Conservation (phyloP, 192 early-diverging fungal genomes). For the Coemansia sp. region DNA sequence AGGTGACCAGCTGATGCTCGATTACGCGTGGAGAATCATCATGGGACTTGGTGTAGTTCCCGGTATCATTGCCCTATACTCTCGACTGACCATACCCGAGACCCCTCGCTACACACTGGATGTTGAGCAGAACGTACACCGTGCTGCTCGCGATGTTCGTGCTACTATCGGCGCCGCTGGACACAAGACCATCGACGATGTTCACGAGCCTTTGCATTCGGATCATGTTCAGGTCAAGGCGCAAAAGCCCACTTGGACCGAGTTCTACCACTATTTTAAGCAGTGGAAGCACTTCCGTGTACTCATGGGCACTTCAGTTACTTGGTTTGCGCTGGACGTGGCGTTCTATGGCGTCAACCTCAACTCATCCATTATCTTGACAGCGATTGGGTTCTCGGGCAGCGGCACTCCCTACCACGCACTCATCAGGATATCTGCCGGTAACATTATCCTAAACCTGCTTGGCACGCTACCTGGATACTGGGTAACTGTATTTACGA, state of each 20-base stretch:
- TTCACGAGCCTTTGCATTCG: constrained; percentile 46
- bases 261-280: constrained; percentile 71
- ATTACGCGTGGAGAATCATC: constrained; percentile 86
- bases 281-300: constrained; percentile 77
- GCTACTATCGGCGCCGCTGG: constrained; percentile 12
- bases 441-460: constrained; percentile 85
- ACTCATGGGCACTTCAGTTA: constrained; percentile 68
- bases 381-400: constrained; percentile 63
- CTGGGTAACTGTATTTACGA: constrained; percentile 87
- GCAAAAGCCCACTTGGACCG: constrained; percentile 44
- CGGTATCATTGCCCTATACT: constrained; percentile 79
- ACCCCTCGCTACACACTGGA: constrained; percentile 87
- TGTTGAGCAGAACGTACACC: constrained; percentile 60
- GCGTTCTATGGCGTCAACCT: constrained; percentile 79
- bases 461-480: constrained; percentile 89
- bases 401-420: constrained; percentile 37
- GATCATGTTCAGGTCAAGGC: constrained; percentile 22
- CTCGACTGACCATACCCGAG: constrained; percentile 88
- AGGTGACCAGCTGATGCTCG: constrained; percentile 62
- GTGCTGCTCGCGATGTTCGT: constrained; percentile 31
- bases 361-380: constrained; percentile 72
- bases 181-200: constrained; percentile 23
- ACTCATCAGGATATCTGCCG: constrained; percentile 71
- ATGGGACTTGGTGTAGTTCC: constrained; percentile 82
- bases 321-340: constrained; percentile 76